Evolutionary conservation across 2,329 filamentous ascomycete species (phyloP), one percentile per base, ranked within the genome.

Genomic region (Plectosphaerella sp.): DNA sequence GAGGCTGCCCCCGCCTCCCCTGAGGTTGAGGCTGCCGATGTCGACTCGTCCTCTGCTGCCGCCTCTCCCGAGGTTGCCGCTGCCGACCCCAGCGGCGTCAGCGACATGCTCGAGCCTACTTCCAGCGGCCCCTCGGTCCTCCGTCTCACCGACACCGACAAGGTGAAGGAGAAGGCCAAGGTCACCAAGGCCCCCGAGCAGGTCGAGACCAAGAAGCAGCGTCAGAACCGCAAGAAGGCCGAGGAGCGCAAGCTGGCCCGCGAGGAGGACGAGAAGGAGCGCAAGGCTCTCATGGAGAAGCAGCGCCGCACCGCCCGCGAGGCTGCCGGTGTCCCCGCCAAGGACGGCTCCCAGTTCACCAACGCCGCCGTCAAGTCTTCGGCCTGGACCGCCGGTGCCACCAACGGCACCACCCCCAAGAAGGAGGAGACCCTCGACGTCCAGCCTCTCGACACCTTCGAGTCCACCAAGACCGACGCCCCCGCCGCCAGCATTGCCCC

Each of bases 151-250:
- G 84, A 86, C 56, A 66, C 81, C 70, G 63, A 80, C 72, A 66
- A 83, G 78, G 72, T 79, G 65, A 81, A 86, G 72, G 75, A 81
- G 56, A 85, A 86, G 70, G 73, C 78, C 57, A 84, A 84, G 72
- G 76, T 80, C 62, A 72, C 77, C 59, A 83, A 86, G 73, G 74
- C 78, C 41, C 77, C 82, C 58, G 84, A 89, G 68, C 79, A 81
- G 47, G 81, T 80, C 16, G 89, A 96, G 77, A 88, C 87, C 18
- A 97, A 97, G 87, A 97, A 97, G 78, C 90, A 96, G 75, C 86
- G 91, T 54, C 92, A 97, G 76, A 94, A 96, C 74, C 83, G 87
- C 60, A 84, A 88, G 75, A 97, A 96, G 83, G 85, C 82, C 37
- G 91, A 96, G 72, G 87, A 84, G 53, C 84, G 85, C 63, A 94